A percentile compares a stretch with the other conserved stretches of the same genome.
Conservation (phyloP, 805 yeast genomes). For the Candida vaughaniae region DNA sequence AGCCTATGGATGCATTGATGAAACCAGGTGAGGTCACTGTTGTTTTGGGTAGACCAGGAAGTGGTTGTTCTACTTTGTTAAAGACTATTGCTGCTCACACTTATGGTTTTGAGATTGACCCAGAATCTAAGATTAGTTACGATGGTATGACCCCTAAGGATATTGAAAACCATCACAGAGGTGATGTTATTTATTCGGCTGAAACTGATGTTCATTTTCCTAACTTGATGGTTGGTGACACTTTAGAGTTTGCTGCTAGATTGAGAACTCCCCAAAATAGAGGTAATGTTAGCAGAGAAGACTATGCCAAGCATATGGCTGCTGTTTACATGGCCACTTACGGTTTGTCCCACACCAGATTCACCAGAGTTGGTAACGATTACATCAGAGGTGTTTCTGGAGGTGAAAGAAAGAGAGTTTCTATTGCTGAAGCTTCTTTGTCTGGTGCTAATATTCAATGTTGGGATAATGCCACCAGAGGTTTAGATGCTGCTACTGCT, state of each 20-base stretch:
- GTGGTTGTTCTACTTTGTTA: slow-evolving; percentile 39
- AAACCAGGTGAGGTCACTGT: slow-evolving; percentile 38
- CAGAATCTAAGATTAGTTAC: slow-evolving; percentile 30
- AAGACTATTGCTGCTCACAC: slow-evolving; percentile 36
- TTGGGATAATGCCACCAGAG: slow-evolving; percentile 80
- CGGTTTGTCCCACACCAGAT: slow-evolving; percentile 52
- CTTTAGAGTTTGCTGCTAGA: slow-evolving; percentile 52
- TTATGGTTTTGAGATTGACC: slow-evolving; percentile 33
- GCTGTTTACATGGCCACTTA: slow-evolving; percentile 42
- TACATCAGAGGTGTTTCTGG: slow-evolving; percentile 73
- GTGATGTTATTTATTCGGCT: slow-evolving; percentile 43
- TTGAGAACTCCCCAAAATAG: slow-evolving; percentile 44
- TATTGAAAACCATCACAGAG: slow-evolving; percentile 26
- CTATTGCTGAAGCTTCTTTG: slow-evolving; percentile 72
- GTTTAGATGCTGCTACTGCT: slow-evolving; percentile 82
- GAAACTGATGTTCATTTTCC: slow-evolving; percentile 60
- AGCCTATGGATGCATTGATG: slow-evolving; percentile 37
- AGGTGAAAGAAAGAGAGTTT: slow-evolving; percentile 79
- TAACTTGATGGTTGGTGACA: slow-evolving; percentile 52
- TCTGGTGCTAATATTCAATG: slow-evolving; percentile 55
- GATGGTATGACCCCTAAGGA: slow-evolving; percentile 31
- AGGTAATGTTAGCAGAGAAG: slow-evolving; percentile 28
- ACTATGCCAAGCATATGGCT: slow-evolving; percentile 39
- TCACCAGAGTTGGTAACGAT: slow-evolving; percentile 63
- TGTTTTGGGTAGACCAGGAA: slow-evolving; percentile 41